phyloP scores from a whole-genome alignment of 306 rosid species.

The Dalbergia cochinchinensis region DNA sequence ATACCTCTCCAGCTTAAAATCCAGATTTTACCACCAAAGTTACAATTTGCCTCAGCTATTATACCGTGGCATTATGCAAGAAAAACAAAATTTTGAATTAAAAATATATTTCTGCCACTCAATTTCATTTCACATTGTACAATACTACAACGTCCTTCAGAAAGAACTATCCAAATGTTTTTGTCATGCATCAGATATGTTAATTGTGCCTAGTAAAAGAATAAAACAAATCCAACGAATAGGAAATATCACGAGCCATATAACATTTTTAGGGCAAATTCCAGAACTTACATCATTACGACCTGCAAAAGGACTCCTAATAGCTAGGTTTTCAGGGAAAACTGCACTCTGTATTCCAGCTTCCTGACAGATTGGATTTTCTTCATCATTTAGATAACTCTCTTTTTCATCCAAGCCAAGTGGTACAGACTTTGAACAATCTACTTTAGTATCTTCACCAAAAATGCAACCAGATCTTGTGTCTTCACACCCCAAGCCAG shows the following conservation, averaged over 20 bases:
- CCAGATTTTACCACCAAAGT: neutral
- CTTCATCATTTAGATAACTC: slow-evolving; percentile 54
- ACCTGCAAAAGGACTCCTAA: slow-evolving; percentile 54
- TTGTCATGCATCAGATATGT: slow-evolving; percentile 1
- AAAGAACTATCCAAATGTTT: neutral
- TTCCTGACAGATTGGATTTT: slow-evolving; percentile 55
- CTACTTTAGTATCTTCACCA: slow-evolving; percentile 55
- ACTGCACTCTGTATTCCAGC: slow-evolving; percentile 52
- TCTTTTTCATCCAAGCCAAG: slow-evolving; percentile 60
- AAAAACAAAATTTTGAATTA: neutral
- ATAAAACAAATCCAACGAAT: slow-evolving; percentile 34
- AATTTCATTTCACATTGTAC: slow-evolving; percentile 9
- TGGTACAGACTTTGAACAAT: slow-evolving; percentile 51
- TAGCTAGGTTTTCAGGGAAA: slow-evolving; percentile 54
- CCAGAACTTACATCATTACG: slow-evolving; percentile 69
- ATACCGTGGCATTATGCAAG: neutral
- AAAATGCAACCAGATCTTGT: slow-evolving; percentile 45
- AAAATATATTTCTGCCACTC: neutral
- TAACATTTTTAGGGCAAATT: slow-evolving; percentile 28
- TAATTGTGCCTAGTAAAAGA: slow-evolving; percentile 17
- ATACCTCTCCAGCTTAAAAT: slow-evolving; percentile 4
- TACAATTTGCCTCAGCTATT: neutral
- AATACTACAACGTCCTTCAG: neutral
- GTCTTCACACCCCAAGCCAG: slow-evolving; percentile 62
- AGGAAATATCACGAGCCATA: slow-evolving; percentile 1